A percentile compares a stretch with the other conserved stretches of the same genome.
These are phyloP conservation scores for Neoboletus brunneissimus DNA, from an alignment of 768 basidiomycete species.

Conservation along the genomic window DNA sequence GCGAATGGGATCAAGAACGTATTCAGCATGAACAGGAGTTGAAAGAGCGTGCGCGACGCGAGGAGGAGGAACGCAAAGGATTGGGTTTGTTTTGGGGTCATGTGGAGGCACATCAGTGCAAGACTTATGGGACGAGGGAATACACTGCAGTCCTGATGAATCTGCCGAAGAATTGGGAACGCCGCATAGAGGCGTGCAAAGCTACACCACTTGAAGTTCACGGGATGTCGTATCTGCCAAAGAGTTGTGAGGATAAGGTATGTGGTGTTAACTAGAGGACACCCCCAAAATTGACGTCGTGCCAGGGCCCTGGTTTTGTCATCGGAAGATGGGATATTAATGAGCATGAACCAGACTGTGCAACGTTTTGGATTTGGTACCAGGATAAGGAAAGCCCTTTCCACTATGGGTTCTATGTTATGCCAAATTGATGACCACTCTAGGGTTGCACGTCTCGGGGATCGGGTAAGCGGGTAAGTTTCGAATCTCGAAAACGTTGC, in stretches of 20 bases:
- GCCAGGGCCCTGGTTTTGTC: background rate
- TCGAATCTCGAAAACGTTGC: background rate
- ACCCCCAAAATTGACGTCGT: background rate
- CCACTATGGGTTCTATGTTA: no score
- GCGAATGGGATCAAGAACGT: constrained; percentile 22
- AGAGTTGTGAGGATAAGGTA: constrained; percentile 24
- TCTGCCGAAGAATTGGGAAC: constrained; percentile 22
- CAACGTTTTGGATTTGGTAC: constrained; percentile 7
- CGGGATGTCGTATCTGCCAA: constrained; percentile 2
- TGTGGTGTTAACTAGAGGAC: background rate
- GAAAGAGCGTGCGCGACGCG: constrained; percentile 18
- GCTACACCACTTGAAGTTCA: constrained; percentile 25
- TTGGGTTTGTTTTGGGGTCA: constrained; percentile 25
- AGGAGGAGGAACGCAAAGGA: constrained; percentile 18
- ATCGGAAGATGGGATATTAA: no score
- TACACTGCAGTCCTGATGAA: constrained; percentile 32
- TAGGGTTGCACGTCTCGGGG: constrained; percentile 24
- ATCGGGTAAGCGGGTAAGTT: constrained; percentile 25
- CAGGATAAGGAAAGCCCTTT: constrained; percentile 27
- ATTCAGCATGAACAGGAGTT: constrained; percentile 14
- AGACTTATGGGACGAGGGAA: constrained; percentile 26
- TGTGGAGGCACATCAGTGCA: constrained; percentile 23
- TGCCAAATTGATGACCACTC: background rate
- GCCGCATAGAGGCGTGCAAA: constrained; percentile 24
- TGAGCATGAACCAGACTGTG: no score